Percentiles rank a stretch among this genome's conserved stretches.
Evolutionary conservation across 176 grass and related monocot genomes (phyloP).

Genomic region (Eragrostis nindensis): DNA sequence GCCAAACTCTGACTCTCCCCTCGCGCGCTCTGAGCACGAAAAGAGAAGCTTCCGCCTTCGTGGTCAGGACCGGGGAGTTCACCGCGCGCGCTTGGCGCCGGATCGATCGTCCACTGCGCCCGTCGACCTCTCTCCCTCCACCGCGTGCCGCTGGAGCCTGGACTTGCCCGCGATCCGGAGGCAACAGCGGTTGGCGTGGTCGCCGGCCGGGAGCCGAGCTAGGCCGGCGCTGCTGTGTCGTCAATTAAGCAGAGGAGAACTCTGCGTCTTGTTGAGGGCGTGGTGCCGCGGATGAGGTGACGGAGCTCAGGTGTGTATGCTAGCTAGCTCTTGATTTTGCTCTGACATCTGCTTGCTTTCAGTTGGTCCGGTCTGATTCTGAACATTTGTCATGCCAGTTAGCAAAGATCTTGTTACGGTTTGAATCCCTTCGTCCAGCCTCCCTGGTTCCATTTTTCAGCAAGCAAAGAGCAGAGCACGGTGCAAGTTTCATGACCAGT

Average conservation of each 20-base stretch:
- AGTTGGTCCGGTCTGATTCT: background rate
- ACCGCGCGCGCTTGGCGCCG: too few species aligned
- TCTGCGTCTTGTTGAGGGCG: background rate
- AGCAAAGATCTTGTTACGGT: background rate
- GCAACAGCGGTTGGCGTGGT: too few species aligned
- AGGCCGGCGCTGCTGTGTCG: too few species aligned
- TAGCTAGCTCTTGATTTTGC: background rate
- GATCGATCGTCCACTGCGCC: too few species aligned
- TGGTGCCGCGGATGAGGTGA: background rate
- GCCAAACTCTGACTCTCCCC: background rate
- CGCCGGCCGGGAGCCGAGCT: too few species aligned
- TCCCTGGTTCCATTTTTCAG: background rate
- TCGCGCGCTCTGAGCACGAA: too few species aligned
- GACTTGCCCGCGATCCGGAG: too few species aligned
- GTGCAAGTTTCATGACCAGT: background rate
- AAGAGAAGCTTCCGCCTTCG: too few species aligned
- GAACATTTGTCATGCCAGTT: background rate
- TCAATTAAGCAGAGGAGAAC: background rate
- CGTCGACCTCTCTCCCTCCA: too few species aligned
- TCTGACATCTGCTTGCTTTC: background rate
- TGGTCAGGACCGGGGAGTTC: too few species aligned
- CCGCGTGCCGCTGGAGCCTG: too few species aligned
- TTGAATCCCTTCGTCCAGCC: background rate
- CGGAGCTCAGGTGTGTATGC: slow-evolving; percentile 27
- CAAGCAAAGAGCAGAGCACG: background rate